Conservation (phyloP, 345 rosid genomes). For the Arabis hirsuta region DNA sequence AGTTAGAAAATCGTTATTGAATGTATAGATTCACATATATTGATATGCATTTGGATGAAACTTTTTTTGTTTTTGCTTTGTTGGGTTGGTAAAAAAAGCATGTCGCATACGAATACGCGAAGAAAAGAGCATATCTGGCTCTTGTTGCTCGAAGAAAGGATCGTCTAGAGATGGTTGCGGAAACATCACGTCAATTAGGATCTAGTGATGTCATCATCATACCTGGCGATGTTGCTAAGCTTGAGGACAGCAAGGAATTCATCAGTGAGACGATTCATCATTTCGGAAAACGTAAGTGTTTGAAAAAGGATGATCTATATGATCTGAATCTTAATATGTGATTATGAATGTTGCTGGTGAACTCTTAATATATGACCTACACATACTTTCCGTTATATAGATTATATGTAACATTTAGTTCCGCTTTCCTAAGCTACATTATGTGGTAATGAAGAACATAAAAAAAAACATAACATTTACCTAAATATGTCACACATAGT, state of each 20-base stretch:
- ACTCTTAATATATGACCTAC: background rate
- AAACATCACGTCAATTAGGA: slow-evolving; percentile 38
- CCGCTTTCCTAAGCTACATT: no score
- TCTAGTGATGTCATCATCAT: slow-evolving; percentile 37
- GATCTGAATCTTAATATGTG: background rate
- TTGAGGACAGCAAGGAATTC: slow-evolving; percentile 42
- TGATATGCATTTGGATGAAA: background rate
- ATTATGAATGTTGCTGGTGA: background rate
- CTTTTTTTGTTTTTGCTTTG: background rate
- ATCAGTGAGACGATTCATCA: slow-evolving; percentile 32
- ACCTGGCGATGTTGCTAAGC: slow-evolving; percentile 39
- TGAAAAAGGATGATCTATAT: background rate
- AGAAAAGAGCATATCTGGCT: slow-evolving; percentile 43
- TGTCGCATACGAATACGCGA: slow-evolving; percentile 46
- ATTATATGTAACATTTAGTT: background rate
- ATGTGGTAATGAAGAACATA: background rate
- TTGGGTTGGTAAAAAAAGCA: slow-evolving; percentile 23
- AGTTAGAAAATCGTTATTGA: no score
- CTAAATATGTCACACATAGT: background rate
- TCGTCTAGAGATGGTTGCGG: slow-evolving; percentile 35
- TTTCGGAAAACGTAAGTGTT: slow-evolving; percentile 42
- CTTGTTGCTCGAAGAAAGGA: slow-evolving; percentile 43
- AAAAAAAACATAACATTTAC: background rate
- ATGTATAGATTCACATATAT: background rate
- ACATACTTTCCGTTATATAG: background rate